These are phyloP conservation scores for Pleurotus cornucopiae DNA, from an alignment of 768 basidiomycete genomes.

Conservation along the genomic window DNA sequence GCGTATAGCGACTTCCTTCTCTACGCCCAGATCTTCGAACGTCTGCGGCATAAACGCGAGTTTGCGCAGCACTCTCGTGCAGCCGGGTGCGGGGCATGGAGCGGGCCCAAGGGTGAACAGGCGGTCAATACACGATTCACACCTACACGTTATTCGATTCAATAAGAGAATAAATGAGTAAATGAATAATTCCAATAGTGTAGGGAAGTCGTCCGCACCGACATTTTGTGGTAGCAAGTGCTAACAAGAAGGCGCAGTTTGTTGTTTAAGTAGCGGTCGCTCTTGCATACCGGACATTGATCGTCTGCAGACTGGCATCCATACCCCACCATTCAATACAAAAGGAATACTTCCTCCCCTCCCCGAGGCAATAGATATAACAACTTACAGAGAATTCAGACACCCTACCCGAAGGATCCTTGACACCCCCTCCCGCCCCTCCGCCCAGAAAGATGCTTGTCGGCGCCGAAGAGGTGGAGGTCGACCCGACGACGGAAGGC, in stretches of 20 bases:
- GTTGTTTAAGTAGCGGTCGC: slow-evolving; percentile 92
- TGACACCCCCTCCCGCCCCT: slow-evolving; percentile 65
- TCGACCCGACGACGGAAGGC: slow-evolving; percentile 51
- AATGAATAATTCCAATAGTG: background rate
- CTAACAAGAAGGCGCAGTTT: slow-evolving; percentile 91
- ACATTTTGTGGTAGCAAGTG: slow-evolving; percentile 99
- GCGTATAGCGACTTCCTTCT: slow-evolving; percentile 91
- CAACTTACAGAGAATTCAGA: slow-evolving; percentile 73
- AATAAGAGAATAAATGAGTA: background rate
- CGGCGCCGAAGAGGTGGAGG: slow-evolving; percentile 37
- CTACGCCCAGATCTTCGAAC: slow-evolving; percentile 87
- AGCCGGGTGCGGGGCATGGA: slow-evolving; percentile 80
- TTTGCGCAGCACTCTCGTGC: slow-evolving; percentile 82
- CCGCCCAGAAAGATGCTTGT: slow-evolving; percentile 49
- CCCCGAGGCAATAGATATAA: background rate
- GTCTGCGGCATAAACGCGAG: slow-evolving; percentile 94
- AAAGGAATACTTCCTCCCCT: background rate
- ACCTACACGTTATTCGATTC: slow-evolving; percentile 48
- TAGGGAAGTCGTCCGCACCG: slow-evolving; percentile 15
- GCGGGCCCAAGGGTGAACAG: slow-evolving; percentile 94
- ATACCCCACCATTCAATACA: background rate
- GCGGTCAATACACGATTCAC: slow-evolving; percentile 97
- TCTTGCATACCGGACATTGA: slow-evolving; percentile 96
- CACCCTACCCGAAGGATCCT: slow-evolving; percentile 80
- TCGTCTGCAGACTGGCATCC: slow-evolving; percentile 76